Conservation (phyloP, 768 basidiomycete species). For the Wakefieldia striispora region DNA sequence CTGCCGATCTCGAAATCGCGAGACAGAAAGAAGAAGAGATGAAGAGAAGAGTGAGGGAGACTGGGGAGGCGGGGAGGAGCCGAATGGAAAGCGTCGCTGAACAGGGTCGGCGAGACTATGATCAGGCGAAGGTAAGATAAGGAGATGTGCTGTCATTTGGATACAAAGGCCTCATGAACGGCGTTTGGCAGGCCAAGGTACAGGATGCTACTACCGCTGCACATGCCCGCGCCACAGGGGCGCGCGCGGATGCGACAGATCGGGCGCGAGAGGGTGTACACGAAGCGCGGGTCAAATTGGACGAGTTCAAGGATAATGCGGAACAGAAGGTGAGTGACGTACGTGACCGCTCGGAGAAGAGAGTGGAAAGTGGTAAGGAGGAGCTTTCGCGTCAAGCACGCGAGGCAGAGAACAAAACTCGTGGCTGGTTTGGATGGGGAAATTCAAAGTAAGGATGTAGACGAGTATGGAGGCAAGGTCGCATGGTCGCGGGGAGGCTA, state of each 20-base stretch:
- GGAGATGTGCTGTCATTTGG: background rate
- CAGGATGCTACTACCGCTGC: constrained; percentile 16
- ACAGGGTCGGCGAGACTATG: constrained; percentile 34
- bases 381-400: constrained; percentile 19
- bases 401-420: constrained; percentile 25
- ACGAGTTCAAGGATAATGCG: constrained; percentile 25
- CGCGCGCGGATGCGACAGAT: constrained; percentile 24
- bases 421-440: constrained; percentile 42
- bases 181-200: constrained; percentile 14
- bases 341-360: constrained; percentile 26
- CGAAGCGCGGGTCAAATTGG: constrained; percentile 24
- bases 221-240: constrained; percentile 19
- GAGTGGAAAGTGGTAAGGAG: constrained; percentile 31
- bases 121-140: constrained; percentile 34
- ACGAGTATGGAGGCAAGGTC: background rate
- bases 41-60: constrained; percentile 26
- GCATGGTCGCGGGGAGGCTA: background rate
- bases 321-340: constrained; percentile 24
- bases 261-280: constrained; percentile 25
- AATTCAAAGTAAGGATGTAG: constrained; percentile 24
- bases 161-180: background rate
- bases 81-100: constrained; percentile 26
- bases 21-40: constrained; percentile 34
- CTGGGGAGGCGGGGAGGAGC: constrained; percentile 32
- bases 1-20: constrained; percentile 20